Percentiles rank a stretch among this genome's conserved stretches.
These are phyloP conservation scores for Acanthamoeba triangularis DNA, from an alignment of 208 protist genomes.

Conservation along the genomic window DNA sequence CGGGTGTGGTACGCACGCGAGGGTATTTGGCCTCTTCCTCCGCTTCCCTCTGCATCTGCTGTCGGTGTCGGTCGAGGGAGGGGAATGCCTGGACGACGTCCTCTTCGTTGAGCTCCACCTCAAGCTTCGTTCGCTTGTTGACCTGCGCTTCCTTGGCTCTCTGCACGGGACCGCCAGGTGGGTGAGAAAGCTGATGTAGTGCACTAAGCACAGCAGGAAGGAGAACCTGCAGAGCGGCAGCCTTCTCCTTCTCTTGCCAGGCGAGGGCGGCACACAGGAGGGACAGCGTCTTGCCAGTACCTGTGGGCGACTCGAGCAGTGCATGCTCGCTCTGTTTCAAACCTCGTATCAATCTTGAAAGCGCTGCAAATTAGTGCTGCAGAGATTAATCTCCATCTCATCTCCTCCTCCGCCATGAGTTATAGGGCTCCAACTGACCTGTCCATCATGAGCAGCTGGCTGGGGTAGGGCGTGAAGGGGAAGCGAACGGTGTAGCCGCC, in stretches of 20 bases:
- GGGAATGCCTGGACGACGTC: neutral
- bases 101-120: neutral
- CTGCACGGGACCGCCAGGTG: too few species aligned
- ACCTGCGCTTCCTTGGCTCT: neutral
- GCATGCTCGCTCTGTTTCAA: slow-evolving; percentile 93
- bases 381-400: neutral
- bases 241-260: slow-evolving; percentile 91
- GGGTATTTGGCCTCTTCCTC: slow-evolving; percentile 11
- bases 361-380: neutral
- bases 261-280: slow-evolving; percentile 96
- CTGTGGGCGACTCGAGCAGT: slow-evolving; percentile 98
- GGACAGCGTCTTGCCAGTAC: slow-evolving; percentile 98
- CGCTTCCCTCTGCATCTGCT: neutral
- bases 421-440: too few species aligned
- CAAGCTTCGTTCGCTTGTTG: slow-evolving; percentile 18
- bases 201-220: too few species aligned
- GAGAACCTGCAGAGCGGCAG: neutral
- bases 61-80: slow-evolving; percentile 10
- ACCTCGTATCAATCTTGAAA: slow-evolving; percentile 76
- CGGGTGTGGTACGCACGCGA: neutral
- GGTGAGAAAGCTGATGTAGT: neutral
- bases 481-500: slow-evolving; percentile 89
- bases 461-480: slow-evolving; percentile 96
- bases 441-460: slow-evolving; percentile 97
- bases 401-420: too few species aligned